Conservation (phyloP, 805 yeast species). For the Ogataea glucozyma region DNA sequence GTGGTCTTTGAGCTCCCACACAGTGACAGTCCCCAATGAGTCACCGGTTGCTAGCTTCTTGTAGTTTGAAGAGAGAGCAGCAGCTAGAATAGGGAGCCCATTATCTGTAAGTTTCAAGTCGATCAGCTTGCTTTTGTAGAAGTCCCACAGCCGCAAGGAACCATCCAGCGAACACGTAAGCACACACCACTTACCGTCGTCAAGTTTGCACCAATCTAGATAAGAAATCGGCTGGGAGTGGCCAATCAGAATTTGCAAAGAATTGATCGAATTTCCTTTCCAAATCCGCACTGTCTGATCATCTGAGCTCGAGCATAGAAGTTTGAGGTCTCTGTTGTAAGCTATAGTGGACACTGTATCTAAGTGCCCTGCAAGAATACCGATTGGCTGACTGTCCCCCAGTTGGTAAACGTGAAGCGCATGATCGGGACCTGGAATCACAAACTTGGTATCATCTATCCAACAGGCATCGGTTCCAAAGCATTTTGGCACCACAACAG, state of each 20-base stretch:
- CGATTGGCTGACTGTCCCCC: constrained; percentile 47
- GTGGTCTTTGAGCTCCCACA: constrained; percentile 46
- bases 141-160: constrained; percentile 66
- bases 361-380: constrained; percentile 64
- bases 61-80: constrained; percentile 51
- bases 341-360: constrained; percentile 55
- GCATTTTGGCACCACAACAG: constrained; percentile 17
- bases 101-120: constrained; percentile 39
- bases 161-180: constrained; percentile 73
- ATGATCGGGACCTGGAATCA: constrained; percentile 62
- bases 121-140: constrained; percentile 42
- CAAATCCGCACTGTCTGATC: constrained; percentile 74
- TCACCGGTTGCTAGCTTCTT: constrained; percentile 63
- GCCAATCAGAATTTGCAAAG: constrained; percentile 48
- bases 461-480: constrained; percentile 65
- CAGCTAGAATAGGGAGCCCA: constrained; percentile 57
- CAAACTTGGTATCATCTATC: constrained; percentile 69
- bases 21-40: constrained; percentile 55
- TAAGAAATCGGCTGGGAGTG: constrained; percentile 61
- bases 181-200: constrained; percentile 29
- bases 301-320: constrained; percentile 75
- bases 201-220: constrained; percentile 54
- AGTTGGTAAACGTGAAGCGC: constrained; percentile 57
- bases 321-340: constrained; percentile 52
- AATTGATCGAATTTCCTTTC: constrained; percentile 62